A percentile compares a stretch with the other conserved stretches of the same genome.
These are phyloP conservation scores for Secale cereale DNA, from an alignment of 176 grass and related monocot genomes.

Conservation along the genomic window DNA sequence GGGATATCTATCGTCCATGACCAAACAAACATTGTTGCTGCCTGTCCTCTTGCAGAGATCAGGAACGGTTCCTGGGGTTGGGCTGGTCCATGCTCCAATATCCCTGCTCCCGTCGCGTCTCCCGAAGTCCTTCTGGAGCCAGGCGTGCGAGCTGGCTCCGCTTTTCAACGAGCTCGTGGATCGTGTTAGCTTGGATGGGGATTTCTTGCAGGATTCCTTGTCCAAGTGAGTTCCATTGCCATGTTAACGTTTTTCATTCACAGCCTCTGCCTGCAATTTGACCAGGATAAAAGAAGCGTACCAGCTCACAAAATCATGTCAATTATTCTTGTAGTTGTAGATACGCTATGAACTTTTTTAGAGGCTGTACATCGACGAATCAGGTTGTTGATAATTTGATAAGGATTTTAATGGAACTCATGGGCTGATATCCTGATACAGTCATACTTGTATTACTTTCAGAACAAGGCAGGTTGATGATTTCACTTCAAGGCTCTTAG, in stretches of 20 bases:
- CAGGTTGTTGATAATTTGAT: neutral
- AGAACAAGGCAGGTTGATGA: constrained; percentile 83
- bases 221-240: constrained; percentile 46
- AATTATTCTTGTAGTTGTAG: neutral
- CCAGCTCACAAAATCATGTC: neutral
- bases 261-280: neutral
- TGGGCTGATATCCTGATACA: neutral
- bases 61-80: constrained; percentile 65
- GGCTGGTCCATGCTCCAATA: constrained; percentile 83
- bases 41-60: constrained; percentile 53
- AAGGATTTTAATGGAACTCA: neutral
- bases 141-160: constrained; percentile 77
- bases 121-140: constrained; percentile 56
- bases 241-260: neutral
- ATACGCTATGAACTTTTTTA: neutral
- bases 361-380: neutral
- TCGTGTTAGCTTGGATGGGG: constrained; percentile 78
- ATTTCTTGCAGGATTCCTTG: constrained; percentile 84
- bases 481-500: constrained; percentile 86
- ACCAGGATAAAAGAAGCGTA: neutral
- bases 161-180: constrained; percentile 88
- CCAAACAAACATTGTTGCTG: neutral
- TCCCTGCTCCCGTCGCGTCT: constrained; percentile 50
- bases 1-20: neutral
- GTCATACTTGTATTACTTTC: constrained; percentile 32